Percentiles rank a stretch among this genome's conserved stretches.
Evolutionary conservation across 2,329 filamentous ascomycete species (phyloP).

Genomic region (Lasiodiplodia citricola): DNA sequence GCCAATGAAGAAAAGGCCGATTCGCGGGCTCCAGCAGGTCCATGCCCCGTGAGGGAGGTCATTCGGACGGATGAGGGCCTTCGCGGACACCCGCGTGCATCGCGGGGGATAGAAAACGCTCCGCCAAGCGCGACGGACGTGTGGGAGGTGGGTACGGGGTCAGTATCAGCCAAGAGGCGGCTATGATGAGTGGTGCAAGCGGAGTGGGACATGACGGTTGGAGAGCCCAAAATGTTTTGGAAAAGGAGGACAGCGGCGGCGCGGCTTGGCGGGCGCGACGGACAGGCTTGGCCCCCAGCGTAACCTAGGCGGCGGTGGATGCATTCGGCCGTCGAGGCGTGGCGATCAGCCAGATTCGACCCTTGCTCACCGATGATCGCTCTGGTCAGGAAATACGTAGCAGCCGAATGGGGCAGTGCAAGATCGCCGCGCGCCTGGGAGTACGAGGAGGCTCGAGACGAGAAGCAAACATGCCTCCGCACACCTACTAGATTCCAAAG

Average conservation of each 20-base stretch:
- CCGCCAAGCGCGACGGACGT: conserved; percentile 7
- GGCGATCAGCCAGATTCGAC: conserved; percentile 4
- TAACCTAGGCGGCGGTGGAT: conserved; percentile 10
- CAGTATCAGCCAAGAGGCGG: conserved; percentile 17
- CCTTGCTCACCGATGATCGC: background rate
- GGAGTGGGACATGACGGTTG: conserved; percentile 3
- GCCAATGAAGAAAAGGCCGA: background rate
- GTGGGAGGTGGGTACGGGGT: conserved; percentile 11
- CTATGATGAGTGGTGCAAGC: conserved; percentile 10
- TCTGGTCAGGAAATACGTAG: conserved; percentile 19
- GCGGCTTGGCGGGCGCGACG: conserved; percentile 19
- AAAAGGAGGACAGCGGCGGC: conserved; percentile 7
- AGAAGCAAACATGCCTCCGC: background rate
- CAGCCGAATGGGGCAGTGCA: conserved; percentile 24
- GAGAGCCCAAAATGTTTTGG: background rate
- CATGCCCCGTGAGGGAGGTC: background rate
- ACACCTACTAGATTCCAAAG: background rate
- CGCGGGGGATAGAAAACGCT: background rate
- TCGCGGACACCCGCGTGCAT: background rate
- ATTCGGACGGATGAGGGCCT: background rate
- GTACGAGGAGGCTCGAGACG: background rate
- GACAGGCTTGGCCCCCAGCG: conserved; percentile 7
- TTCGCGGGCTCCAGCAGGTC: background rate
- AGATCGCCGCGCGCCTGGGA: background rate
- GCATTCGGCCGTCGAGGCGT: conserved; percentile 11